phyloP scores from a whole-genome alignment of 306 rosid species.

The Lotus japonicus region DNA sequence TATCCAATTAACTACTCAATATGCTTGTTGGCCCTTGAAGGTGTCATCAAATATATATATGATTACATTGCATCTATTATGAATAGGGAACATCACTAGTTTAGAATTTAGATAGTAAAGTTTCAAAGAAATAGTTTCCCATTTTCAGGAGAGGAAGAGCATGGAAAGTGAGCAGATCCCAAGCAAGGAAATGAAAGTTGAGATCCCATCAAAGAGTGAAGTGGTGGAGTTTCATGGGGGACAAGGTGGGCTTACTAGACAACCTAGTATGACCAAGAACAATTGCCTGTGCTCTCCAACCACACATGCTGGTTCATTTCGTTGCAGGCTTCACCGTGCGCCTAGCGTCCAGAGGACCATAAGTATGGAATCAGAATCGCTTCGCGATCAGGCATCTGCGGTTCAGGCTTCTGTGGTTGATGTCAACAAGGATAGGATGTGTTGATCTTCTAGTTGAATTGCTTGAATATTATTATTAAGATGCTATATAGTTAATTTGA shows the following conservation, averaged over 20 bases:
- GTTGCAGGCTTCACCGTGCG: slow-evolving; percentile 64
- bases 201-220: neutral
- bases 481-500: neutral
- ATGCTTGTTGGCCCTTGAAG: neutral
- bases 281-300: slow-evolving; percentile 75
- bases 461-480: neutral
- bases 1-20: neutral
- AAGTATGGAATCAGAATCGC: slow-evolving; percentile 33
- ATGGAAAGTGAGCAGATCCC: slow-evolving; percentile 30
- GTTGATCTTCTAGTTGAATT: slow-evolving; percentile 4
- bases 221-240: slow-evolving; percentile 30
- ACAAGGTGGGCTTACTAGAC: slow-evolving; percentile 40
- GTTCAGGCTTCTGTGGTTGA: neutral
- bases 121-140: too few species aligned
- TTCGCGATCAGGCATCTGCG: neutral
- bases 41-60: neutral
- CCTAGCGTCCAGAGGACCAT: slow-evolving; percentile 48
- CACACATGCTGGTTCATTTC: slow-evolving; percentile 70
- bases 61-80: neutral
- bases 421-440: slow-evolving; percentile 1
- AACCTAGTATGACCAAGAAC: slow-evolving; percentile 37
- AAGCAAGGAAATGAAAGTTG: slow-evolving; percentile 36
- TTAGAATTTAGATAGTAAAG: neutral
- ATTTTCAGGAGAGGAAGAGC: neutral
- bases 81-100: neutral